Base-by-base conservation (phyloP, 371 early-diverging fungal genomes). In the Mortierella polycephala region DNA sequence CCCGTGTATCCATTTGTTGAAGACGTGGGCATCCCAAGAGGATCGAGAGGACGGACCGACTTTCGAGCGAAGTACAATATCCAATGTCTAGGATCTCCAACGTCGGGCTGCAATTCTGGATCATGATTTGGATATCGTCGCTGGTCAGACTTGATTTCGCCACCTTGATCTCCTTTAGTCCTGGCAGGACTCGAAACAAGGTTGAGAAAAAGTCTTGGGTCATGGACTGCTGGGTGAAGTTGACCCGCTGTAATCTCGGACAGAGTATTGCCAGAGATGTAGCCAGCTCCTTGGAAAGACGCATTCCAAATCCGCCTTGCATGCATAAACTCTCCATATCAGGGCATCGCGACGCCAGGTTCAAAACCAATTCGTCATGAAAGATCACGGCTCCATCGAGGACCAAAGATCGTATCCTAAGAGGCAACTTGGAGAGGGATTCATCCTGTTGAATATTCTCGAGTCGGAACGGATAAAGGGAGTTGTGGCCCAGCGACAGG, bases 231-330 rank as follows among this genome's bases (percentile, higher is more conserved):
- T 67, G 58, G 11, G 73, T 62, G 44, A 73, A 23, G 46, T 73
- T 61, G 60, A 73, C 59, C 6, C 55, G 37, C 21, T 44, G 41
- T 16, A 73, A 16, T 14, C 14, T 55, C 14, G 73, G 68, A 18
- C 63, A 53, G 11, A 52, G 23, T 18, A 47, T 11, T 6, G 63
- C 58, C 3, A 73, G 47, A 0, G 58, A 23, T 14, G 60, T 40
- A 39, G 67, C 63, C 20, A 73, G 67, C 0, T 37, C 30, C 5
- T 57, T 23, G 7, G 73, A 62, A 11, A 73, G 68, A 7, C 73
- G 73, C 21, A 73, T 67, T 10, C 73, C 73, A 30, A 62, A 62
- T 53, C 73, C 62, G 21, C 68, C 54, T 52, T 73, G 63, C 73
- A 73, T 73, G 7, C 51, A 73, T 5, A 73, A 39, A 10, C 21